phyloP scores from a whole-genome alignment of 345 rosid species.

The Microthlaspi erraticum region DNA sequence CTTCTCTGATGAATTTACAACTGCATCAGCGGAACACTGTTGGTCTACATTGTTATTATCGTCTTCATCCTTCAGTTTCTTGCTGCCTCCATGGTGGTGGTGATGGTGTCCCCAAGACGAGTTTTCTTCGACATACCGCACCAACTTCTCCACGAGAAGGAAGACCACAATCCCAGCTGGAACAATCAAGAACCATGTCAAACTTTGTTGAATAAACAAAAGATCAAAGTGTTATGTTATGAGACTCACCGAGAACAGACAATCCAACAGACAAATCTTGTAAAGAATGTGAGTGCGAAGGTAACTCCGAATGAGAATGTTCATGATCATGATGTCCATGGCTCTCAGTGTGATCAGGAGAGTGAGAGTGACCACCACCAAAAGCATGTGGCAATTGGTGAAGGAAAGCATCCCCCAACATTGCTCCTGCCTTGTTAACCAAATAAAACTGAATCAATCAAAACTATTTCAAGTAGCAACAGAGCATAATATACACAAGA shows the following conservation, averaged over 20 bases:
- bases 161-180: conserved; percentile 96
- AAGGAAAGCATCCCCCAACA: conserved; percentile 99
- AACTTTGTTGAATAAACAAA: background rate
- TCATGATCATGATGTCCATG: conserved; percentile 53
- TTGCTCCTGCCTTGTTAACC: conserved; percentile 89
- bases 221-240: conserved; percentile 4
- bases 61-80: conserved; percentile 61
- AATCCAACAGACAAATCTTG: conserved; percentile 90
- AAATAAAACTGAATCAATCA: conserved; percentile 25
- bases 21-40: conserved; percentile 47
- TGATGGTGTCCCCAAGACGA: conserved; percentile 75
- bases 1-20: conserved; percentile 48
- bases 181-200: conserved; percentile 44
- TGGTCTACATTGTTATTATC: conserved; percentile 43
- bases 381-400: conserved; percentile 98
- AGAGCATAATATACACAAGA: background rate
- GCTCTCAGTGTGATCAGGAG: conserved; percentile 61
- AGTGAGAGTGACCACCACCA: conserved; percentile 88
- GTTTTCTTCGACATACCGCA: conserved; percentile 83
- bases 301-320: conserved; percentile 55
- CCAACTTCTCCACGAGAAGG: conserved; percentile 92
- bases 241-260: conserved; percentile 73
- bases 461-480: conserved; percentile 1
- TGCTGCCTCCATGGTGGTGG: conserved; percentile 56
- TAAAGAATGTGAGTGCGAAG: conserved; percentile 70